A percentile compares a stretch with the other conserved stretches of the same genome.
Evolutionary conservation across 805 yeast species (phyloP).

Genomic region (Danielia reshetovae): DNA sequence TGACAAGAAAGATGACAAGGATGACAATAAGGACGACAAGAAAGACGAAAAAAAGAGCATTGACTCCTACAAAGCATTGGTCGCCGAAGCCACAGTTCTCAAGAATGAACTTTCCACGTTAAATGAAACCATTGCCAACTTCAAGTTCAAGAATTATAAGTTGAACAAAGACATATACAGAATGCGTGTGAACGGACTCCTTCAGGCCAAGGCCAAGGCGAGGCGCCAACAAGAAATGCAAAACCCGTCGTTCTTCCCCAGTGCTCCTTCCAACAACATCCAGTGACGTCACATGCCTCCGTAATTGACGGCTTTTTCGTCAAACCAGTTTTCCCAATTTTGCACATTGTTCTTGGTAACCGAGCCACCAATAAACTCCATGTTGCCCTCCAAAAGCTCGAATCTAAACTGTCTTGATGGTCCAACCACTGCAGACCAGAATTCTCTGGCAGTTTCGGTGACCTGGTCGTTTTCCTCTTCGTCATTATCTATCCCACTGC

Average conservation of each 20-base stretch:
- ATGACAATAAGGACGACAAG: constrained; percentile 20
- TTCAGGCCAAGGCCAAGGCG: constrained; percentile 29
- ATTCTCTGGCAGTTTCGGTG: constrained; percentile 42
- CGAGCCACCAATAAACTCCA: constrained; percentile 72
- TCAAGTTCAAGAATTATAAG: constrained; percentile 33
- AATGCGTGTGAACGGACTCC: constrained; percentile 33
- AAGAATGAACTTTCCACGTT: constrained; percentile 16
- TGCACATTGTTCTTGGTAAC: constrained; percentile 52
- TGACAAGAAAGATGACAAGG: constrained; percentile 18
- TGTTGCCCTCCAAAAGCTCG: constrained; percentile 65
- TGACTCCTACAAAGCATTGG: constrained; percentile 17
- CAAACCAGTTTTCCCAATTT: constrained; percentile 76
- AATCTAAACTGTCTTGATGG: constrained; percentile 49
- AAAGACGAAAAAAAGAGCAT: constrained; percentile 10
- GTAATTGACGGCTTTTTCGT: constrained; percentile 62
- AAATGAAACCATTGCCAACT: constrained; percentile 22
- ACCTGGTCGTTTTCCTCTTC: constrained; percentile 32
- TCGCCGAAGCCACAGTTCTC: constrained; percentile 13
- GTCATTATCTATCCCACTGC: constrained; percentile 39
- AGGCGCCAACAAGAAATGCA: constrained; percentile 28
- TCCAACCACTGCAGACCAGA: constrained; percentile 40
- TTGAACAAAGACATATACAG: constrained; percentile 41
- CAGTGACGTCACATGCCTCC: constrained; percentile 14
- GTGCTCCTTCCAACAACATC: constrained; percentile 2
- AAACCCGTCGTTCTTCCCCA: constrained; percentile 39